These are phyloP conservation scores for Colletotrichum sp. DNA, from an alignment of 2,329 filamentous ascomycete genomes.

Conservation along the genomic window DNA sequence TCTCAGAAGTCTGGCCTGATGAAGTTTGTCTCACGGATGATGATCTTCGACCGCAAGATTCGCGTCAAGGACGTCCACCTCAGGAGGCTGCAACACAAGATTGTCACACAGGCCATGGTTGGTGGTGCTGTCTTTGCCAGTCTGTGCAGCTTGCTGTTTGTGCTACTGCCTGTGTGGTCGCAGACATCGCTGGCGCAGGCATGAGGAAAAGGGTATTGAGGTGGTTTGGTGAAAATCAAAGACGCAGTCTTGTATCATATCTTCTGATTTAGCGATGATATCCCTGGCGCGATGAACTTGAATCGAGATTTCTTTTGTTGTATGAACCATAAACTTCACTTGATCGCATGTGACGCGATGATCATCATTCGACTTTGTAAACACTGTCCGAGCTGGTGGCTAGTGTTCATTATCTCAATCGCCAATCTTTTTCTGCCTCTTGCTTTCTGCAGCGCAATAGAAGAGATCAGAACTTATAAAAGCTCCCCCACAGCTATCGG, in stretches of 20 bases:
- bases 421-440: fast-evolving
- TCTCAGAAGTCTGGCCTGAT: conserved; percentile 30
- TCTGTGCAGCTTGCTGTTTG: conserved; percentile 41
- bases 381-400: fast-evolving
- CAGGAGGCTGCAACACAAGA: conserved; percentile 47
- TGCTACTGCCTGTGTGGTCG: conserved; percentile 49
- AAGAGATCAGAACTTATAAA: fast-evolving
- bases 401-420: fast-evolving
- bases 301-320: neutral
- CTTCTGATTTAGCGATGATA: neutral
- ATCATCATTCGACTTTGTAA: neutral
- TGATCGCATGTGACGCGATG: fast-evolving
- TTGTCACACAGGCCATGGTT: conserved; percentile 45
- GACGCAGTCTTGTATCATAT: neutral
- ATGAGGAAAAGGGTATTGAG: neutral
- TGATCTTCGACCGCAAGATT: conserved; percentile 53
- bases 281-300: neutral
- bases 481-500: neutral
- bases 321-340: fast-evolving
- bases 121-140: conserved; percentile 42
- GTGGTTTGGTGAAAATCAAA: neutral
- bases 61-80: conserved; percentile 48
- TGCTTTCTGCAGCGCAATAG: neutral
- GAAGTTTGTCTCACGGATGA: conserved; percentile 38
- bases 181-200: conserved; percentile 26